Conservation (phyloP, 495 filamentous ascomycete species). For the Lineolata rhizophorae region DNA sequence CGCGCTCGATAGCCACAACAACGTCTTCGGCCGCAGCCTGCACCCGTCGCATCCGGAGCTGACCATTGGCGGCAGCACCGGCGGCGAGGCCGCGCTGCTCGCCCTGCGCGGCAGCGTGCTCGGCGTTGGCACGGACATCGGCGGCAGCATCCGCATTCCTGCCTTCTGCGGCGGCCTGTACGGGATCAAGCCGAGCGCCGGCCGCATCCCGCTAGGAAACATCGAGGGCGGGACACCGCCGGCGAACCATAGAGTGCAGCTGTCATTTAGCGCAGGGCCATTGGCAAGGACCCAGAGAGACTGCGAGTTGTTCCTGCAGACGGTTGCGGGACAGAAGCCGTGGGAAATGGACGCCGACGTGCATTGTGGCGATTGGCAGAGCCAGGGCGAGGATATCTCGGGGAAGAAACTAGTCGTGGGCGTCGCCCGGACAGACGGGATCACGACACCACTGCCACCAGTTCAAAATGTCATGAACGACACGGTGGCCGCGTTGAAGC, state of each 20-base stretch:
- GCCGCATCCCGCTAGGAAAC: constrained; percentile 31
- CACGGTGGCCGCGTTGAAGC: constrained; percentile 21
- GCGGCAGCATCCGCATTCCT: constrained; percentile 46
- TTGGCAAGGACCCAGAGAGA: constrained; percentile 16
- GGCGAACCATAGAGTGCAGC: constrained; percentile 9
- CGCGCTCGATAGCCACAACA: constrained; percentile 20
- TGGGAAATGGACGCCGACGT: constrained; percentile 17
- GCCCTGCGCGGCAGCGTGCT: constrained; percentile 17
- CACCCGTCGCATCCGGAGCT: constrained; percentile 18
- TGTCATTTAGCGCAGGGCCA: constrained; percentile 19
- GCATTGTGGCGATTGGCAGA: constrained; percentile 12
- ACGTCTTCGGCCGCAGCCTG: constrained; percentile 20
- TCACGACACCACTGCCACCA: constrained; percentile 36
- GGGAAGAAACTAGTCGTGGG: constrained; percentile 26
- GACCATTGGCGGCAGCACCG: constrained; percentile 35
- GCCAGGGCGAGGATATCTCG: constrained; percentile 1
- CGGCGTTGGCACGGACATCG: constrained; percentile 40
- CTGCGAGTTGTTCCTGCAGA: constrained; percentile 17
- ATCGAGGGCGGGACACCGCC: constrained; percentile 20
- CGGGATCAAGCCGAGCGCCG: constrained; percentile 31
- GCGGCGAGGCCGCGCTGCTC: constrained; percentile 28
- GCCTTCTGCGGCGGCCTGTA: constrained; percentile 40
- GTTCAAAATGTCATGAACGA: constrained; percentile 30
- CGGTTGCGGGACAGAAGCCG: constrained; percentile 11
- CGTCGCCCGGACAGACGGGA: constrained; percentile 31